phyloP scores from a whole-genome alignment of 768 basidiomycete genomes.

The button mushroom (Agaricus bisporus) region DNA sequence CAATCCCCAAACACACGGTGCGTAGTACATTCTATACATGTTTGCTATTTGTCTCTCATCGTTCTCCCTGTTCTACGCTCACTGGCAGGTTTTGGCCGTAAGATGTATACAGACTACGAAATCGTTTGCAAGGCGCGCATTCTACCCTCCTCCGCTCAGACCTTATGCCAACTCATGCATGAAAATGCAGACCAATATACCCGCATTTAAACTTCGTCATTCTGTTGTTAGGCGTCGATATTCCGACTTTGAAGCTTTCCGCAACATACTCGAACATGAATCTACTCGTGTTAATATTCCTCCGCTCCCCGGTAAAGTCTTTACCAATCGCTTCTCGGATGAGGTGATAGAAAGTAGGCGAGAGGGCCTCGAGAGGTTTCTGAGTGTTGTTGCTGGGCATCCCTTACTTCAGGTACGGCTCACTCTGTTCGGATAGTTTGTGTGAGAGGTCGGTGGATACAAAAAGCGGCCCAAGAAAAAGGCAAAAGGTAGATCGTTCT shows the following conservation, averaged over 20 bases:
- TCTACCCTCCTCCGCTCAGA: neutral
- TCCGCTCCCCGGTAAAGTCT: constrained; percentile 94
- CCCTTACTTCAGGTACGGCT: constrained; percentile 85
- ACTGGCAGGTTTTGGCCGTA: constrained; percentile 96
- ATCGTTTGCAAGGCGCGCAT: constrained; percentile 85
- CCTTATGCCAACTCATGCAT: neutral
- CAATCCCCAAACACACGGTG: constrained; percentile 96
- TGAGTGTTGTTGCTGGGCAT: constrained; percentile 96
- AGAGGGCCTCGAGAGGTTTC: constrained; percentile 91
- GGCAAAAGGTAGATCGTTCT: no score
- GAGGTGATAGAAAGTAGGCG: constrained; percentile 91
- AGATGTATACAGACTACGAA: constrained; percentile 99
- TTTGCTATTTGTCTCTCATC: neutral
- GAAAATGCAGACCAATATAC: constrained; percentile 83
- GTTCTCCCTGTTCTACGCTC: constrained; percentile 5
- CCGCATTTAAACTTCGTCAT: constrained; percentile 96
- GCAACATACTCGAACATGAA: constrained; percentile 96
- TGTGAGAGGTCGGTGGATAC: no score
- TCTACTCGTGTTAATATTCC: constrained; percentile 97
- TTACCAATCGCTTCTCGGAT: constrained; percentile 96
- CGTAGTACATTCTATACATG: constrained; percentile 15
- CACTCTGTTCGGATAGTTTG: neutral
- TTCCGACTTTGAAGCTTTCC: constrained; percentile 94
- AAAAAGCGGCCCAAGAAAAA: no score
- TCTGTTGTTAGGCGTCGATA: constrained; percentile 85